Evolutionary conservation across 768 basidiomycete species (phyloP).

Genomic region (Tephrocybe sp.): DNA sequence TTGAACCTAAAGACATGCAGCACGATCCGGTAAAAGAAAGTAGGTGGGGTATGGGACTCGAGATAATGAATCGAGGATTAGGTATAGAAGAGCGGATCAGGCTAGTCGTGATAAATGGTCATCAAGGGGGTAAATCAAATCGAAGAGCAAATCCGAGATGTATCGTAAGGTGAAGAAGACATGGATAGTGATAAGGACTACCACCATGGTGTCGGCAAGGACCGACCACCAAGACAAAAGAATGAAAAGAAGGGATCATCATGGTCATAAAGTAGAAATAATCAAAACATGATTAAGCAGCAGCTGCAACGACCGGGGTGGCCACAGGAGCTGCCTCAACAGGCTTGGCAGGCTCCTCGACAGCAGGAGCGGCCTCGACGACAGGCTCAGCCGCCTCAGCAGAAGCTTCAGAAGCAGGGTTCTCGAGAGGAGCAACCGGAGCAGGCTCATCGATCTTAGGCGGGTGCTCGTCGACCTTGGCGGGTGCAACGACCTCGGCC

Average conservation of each 20-base stretch:
- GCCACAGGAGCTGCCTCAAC: slow-evolving; percentile 51
- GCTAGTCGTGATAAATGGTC: slow-evolving; percentile 61
- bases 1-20: slow-evolving; percentile 55
- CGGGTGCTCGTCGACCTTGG: slow-evolving; percentile 88
- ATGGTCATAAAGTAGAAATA: slow-evolving; percentile 39
- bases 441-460: slow-evolving; percentile 85
- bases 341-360: slow-evolving; percentile 32
- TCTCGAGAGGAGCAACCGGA: slow-evolving; percentile 82
- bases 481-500: slow-evolving; percentile 59
- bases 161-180: slow-evolving; percentile 42
- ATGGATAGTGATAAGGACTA: slow-evolving; percentile 20
- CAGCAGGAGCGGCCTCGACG: slow-evolving; percentile 29
- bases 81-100: slow-evolving; percentile 58
- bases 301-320: slow-evolving; percentile 71
- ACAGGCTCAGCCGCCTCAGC: slow-evolving; percentile 28
- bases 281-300: slow-evolving; percentile 57
- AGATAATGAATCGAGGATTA: slow-evolving; percentile 68
- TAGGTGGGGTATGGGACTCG: slow-evolving; percentile 59
- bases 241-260: slow-evolving; percentile 31
- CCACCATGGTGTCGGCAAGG: not conserved
- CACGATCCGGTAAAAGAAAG: slow-evolving; percentile 58
- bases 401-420: slow-evolving; percentile 58
- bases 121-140: slow-evolving; percentile 47
- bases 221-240: slow-evolving; percentile 28
- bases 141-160: slow-evolving; percentile 63